These are phyloP conservation scores for Hippophae gyantsensis DNA, from an alignment of 306 rosid genomes.

Conservation along the genomic window DNA sequence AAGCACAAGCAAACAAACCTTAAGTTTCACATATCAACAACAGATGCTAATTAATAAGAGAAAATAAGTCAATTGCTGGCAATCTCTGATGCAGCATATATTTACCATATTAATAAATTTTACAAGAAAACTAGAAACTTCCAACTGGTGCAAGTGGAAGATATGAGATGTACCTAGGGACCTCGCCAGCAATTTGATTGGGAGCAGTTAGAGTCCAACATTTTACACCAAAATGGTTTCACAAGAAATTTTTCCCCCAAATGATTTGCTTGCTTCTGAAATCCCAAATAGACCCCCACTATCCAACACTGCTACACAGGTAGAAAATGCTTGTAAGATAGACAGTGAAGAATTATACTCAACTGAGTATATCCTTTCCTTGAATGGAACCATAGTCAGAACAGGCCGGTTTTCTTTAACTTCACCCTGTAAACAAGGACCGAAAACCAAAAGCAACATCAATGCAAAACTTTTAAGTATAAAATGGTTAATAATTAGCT, in stretches of 20 bases:
- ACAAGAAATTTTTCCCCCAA: constrained; percentile 34
- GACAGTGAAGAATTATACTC: constrained; percentile 62
- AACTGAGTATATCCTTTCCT: constrained; percentile 67
- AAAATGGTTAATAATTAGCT: constrained; percentile 10
- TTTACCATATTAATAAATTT: constrained; percentile 3
- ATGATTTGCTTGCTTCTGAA: constrained; percentile 32
- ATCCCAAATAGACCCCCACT: constrained; percentile 42
- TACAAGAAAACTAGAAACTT: constrained; percentile 26
- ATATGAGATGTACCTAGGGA: constrained; percentile 28
- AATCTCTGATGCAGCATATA: neutral
- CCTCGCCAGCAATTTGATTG: constrained; percentile 24
- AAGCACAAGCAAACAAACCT: no score
- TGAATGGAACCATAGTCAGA: constrained; percentile 46
- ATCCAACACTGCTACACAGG: constrained; percentile 71
- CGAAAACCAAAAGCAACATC: constrained; percentile 10
- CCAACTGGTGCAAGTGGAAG: constrained; percentile 54
- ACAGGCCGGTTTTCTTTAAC: constrained; percentile 41
- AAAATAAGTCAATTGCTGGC: neutral
- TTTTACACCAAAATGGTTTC: constrained; percentile 26
- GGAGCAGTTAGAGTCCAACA: constrained; percentile 27
- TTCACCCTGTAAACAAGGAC: constrained; percentile 45
- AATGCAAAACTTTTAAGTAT: constrained; percentile 8
- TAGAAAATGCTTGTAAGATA: constrained; percentile 80
- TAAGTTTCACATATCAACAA: neutral
- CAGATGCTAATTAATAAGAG: neutral